Base-by-base conservation (phyloP, 164 flowering plant genomes). In the Chimonanthus praecox region DNA sequence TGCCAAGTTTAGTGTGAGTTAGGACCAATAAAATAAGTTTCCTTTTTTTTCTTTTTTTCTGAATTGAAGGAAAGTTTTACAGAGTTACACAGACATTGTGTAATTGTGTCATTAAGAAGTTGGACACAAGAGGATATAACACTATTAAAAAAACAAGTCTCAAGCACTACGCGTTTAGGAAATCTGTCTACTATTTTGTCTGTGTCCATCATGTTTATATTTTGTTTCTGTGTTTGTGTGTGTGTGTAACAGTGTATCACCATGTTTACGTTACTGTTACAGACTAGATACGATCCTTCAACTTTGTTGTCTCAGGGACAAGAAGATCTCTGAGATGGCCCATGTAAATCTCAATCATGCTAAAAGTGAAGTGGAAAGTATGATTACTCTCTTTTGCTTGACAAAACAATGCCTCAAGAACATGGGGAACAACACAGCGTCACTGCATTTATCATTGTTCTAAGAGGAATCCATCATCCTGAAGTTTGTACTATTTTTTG, bases 341-440 rank as follows among this genome's bases (percentile, higher is more conserved):
- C 80, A 89, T 58, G 83, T 89, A 89, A 71, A 87, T 85, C 77
- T 89, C 92, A 66, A 89, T 82, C 92, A 89, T 89, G 78, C 92
- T 89, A 83, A 86, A 86, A 74, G 76, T 81, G 77, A 87, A 75
- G 44, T 74, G 63, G 76, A 85, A 80, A 18, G 80, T 20, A 71
- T 81, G 84, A 70, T 80, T 83, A 50, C 84, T 80, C 10, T 86
- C 87, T 33, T 7, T 70, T 63, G 88, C 87, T 80, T 87, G 89
- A 65, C 86, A 79, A 69, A 89, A 84, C 68, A 89, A 75, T 45
- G 81, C 77, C 67, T 85, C 82, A 16, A 87, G 78, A 64, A 87
- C 83, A 7, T 85, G 84, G 45, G 87, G 85, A 46, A 87, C 85
- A 54, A 87, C 75, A 6, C 92, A 33, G 33, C 33, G 0, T 33